Evolutionary conservation across 441 rosid genomes (phyloP), one percentile per base, ranked within the genome.

Genomic region (Metrosideros polymorpha): DNA sequence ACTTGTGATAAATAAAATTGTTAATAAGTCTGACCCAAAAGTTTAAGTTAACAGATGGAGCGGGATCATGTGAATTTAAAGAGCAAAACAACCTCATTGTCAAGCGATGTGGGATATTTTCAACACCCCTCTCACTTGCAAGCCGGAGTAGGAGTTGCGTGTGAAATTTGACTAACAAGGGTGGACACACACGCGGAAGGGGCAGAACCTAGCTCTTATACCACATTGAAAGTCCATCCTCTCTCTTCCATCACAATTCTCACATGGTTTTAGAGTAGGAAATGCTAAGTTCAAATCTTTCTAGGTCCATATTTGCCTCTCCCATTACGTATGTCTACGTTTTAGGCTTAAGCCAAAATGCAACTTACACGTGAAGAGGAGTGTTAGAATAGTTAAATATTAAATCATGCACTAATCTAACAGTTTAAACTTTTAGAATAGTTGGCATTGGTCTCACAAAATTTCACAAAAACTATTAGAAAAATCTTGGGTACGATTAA

Each of bases 121-220:
- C 15, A 9, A 19, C 47, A 19, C 3, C 4, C 1, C 7, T 66
- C 4, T 19, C 47, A 66, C 24, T 1, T 35, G 15, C 27, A 9
- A 66, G 12, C 12, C 0, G 2, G 5, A 30, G 5, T 63, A 63
- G 6, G 24, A 32, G 10, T 32, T 63, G 76, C 3, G 0, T 12
- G 15, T 63, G 43, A 4, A 35, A 17, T 63, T 32, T 63, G 43
- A 63, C 5, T 32, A 0, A 32, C 5, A 17, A 1, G 42, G 9
- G 22, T 63, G 43, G 43, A 63, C 4, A 10, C 13, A 5, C 15
- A 5, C 4, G 47, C 0, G 7, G 35, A 66, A 35, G 12, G 5
- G 15, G 14, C 1, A 0, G 24, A 39, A 9, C 27, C 7, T 35
- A 1, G 7, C 9, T 39, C 0, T 0, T 4, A 19, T 19, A 35